phyloP scores from a whole-genome alignment of 2,329 filamentous ascomycete genomes.

The Ophiocordyceps unilateralis region DNA sequence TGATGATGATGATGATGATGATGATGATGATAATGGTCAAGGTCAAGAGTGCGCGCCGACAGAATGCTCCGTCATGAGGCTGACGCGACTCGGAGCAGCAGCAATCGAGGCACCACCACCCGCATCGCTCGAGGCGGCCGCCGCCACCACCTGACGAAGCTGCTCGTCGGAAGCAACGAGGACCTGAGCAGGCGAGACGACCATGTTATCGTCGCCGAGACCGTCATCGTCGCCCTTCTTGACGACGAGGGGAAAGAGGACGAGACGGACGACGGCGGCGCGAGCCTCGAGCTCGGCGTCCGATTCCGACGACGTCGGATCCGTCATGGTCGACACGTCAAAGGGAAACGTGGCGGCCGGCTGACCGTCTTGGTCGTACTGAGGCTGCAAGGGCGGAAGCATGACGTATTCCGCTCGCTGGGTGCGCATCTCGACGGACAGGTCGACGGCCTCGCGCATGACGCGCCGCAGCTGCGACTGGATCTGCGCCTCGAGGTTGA shows the following conservation, averaged over 20 bases:
- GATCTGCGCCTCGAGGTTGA: conserved; percentile 63
- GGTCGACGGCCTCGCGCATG: conserved; percentile 70
- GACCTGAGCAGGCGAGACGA: conserved; percentile 89
- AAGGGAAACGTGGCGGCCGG: conserved; percentile 76
- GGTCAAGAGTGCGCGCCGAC: background rate
- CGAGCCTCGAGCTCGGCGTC: conserved; percentile 70
- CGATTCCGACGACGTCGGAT: conserved; percentile 45
- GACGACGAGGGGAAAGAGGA: conserved; percentile 90
- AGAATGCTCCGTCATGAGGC: conserved; percentile 15
- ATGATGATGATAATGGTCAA: background rate
- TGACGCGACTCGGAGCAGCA: conserved; percentile 19
- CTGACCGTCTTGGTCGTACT: conserved; percentile 88
- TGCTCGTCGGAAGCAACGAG: conserved; percentile 45
- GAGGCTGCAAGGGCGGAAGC: conserved; percentile 84
- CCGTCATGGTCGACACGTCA: conserved; percentile 89
- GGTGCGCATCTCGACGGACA: conserved; percentile 93
- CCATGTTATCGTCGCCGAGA: conserved; percentile 80
- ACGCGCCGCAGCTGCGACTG: conserved; percentile 74
- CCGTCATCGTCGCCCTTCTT: conserved; percentile 87
- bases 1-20: background rate
- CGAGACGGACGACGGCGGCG: conserved; percentile 67
- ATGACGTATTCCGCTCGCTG: conserved; percentile 97
- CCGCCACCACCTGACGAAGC: conserved; percentile 22
- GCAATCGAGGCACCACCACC: conserved; percentile 25
- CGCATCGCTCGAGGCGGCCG: conserved; percentile 35